Conservation (phyloP, 163 green algal genomes). For the Scenedesmus sp. region DNA sequence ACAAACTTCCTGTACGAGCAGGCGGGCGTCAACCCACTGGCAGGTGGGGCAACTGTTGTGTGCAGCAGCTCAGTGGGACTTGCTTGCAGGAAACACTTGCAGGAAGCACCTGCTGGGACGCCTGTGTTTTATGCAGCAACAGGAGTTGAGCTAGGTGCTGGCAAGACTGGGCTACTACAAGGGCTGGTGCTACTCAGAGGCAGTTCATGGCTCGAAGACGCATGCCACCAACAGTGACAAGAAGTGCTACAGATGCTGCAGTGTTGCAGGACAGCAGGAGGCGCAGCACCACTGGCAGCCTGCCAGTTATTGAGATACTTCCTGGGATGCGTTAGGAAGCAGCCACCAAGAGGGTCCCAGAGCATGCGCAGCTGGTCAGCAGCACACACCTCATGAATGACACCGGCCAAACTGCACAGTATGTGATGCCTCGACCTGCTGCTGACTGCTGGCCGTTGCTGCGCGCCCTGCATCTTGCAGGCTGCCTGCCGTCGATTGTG, state of each 20-base stretch:
- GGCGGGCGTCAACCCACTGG: constrained; percentile 83
- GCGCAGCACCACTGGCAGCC: neutral
- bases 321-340: no score
- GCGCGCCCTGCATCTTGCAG: constrained; percentile 44
- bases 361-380: neutral
- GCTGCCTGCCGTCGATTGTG: constrained; percentile 92
- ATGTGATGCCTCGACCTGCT: neutral
- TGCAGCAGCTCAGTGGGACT: no score
- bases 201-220: neutral
- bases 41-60: constrained; percentile 52
- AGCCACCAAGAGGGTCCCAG: neutral
- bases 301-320: no score
- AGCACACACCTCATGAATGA: neutral
- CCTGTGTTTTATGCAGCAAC: no score
- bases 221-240: neutral
- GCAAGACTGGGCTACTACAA: no score
- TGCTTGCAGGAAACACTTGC: neutral
- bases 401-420: neutral
- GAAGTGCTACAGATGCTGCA: neutral
- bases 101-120: neutral
- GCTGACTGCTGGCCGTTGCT: neutral
- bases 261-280: neutral
- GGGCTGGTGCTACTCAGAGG: neutral
- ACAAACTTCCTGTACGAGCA: constrained; percentile 88
- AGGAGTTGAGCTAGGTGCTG: no score